Evolutionary conservation across 2,329 filamentous ascomycete species (phyloP), one percentile per base, ranked within the genome.

Genomic region (Fusarium penzigii): DNA sequence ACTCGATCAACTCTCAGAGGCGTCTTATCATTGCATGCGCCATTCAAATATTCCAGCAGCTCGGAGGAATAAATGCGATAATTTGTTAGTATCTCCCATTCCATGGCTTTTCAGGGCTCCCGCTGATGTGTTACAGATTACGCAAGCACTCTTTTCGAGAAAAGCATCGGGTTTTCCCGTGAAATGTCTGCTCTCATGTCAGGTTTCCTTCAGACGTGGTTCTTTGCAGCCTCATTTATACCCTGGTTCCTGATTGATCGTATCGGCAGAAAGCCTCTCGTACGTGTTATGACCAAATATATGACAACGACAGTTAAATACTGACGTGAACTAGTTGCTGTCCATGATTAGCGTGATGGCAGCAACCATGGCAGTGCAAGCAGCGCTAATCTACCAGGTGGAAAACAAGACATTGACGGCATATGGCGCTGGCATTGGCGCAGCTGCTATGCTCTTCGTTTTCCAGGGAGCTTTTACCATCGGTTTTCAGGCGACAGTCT

Each of bases 171-270:
- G 1, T 72, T 77, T 46, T 63, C 62, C 16, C 60, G 70, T 2
- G 70, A 75, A 41, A 72, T 79, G 62, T 75, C 79, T 4, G 68
- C 77, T 4, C 68, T 82, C 34, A 77, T 83, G 65, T 77, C 77
- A n/a, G 78, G 79, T 34, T 75, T 80, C 55, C 68, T 81, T 12
- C 75, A 80, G 63, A 79, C 78, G 0, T 77, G 71, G 70, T 73
- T 71, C 50, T 74, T 75, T 49, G 29, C 70, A 11, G 70, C 70
- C 2, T 73, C 69, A 8, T 72, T 68, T 29, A 75, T 78, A 41
- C 77, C 58, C 12, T 61, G 58, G 58, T 42, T 53, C 2, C 9
- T 61, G n/a, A 61, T 61, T 2, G 58, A 61, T 29, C 58, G 58
- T 1, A 54, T 61, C 14, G 58, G 58, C n/a, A 44, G 58, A 29